These are phyloP conservation scores for Dalbergia cultrata DNA, from an alignment of 306 rosid genomes.

Conservation along the genomic window DNA sequence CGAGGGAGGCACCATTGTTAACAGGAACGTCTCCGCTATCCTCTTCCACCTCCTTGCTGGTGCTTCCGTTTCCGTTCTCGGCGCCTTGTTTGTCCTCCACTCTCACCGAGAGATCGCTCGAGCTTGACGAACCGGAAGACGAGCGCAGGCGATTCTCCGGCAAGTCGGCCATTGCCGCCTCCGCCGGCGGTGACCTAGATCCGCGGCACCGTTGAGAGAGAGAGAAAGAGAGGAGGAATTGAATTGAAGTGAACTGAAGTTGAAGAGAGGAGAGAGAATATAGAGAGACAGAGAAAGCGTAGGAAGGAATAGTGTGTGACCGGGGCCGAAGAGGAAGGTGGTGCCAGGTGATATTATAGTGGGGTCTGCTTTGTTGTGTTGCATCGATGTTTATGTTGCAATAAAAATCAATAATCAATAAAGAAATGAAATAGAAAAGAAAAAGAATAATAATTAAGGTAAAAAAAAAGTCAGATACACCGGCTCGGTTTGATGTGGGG, in stretches of 20 bases:
- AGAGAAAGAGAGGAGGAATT: constrained; percentile 11
- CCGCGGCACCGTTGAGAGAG: constrained; percentile 30
- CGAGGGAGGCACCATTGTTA: constrained; percentile 44
- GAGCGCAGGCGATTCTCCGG: constrained; percentile 55
- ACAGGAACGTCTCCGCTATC: constrained; percentile 24
- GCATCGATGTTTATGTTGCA: neutral
- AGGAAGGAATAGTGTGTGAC: neutral
- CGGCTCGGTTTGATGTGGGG: neutral
- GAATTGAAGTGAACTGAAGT: neutral
- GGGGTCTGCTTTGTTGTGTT: neutral
- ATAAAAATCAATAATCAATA: neutral
- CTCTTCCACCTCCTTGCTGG: constrained; percentile 47
- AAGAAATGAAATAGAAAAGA: neutral
- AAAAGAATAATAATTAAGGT: neutral
- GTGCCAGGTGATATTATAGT: neutral
- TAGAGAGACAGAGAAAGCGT: neutral
- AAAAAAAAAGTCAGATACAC: neutral
- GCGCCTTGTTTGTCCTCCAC: constrained; percentile 39
- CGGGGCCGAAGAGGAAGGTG: neutral
- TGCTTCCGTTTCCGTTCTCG: constrained; percentile 48
- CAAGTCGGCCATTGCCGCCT: constrained; percentile 66
- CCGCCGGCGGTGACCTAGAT: constrained; percentile 54
- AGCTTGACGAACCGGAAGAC: constrained; percentile 45
- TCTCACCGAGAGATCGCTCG: constrained; percentile 54
- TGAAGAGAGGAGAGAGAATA: neutral